phyloP scores from a whole-genome alignment of 257 asterid species.

The Ocimum tenuiflorum region DNA sequence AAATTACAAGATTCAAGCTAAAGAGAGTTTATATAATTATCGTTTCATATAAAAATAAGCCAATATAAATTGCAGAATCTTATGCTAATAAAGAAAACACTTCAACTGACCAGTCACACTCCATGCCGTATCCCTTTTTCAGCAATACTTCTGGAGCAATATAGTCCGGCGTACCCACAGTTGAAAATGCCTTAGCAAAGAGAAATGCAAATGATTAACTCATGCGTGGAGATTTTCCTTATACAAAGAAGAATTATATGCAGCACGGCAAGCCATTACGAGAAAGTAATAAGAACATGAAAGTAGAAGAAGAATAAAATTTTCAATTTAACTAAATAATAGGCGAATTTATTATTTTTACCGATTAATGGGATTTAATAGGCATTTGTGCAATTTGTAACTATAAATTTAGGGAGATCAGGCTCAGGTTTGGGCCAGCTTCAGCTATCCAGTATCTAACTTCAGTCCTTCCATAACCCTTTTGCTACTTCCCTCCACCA shows the following conservation, averaged over 20 bases:
- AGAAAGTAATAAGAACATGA: background rate
- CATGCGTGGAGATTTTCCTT: background rate
- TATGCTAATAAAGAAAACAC: background rate
- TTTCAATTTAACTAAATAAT: background rate
- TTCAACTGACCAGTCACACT: slow-evolving; percentile 88
- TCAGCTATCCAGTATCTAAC: background rate
- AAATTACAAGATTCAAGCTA: no score
- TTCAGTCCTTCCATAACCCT: no score
- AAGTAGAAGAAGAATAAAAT: background rate
- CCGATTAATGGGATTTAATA: background rate
- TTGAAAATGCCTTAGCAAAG: slow-evolving; percentile 80
- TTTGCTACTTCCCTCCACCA: no score
- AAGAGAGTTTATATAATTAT: background rate
- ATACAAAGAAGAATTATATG: background rate
- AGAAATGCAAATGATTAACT: slow-evolving; percentile 18
- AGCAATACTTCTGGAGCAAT: slow-evolving; percentile 95
- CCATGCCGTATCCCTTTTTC: slow-evolving; percentile 98
- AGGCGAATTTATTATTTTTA: no score
- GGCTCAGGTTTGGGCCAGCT: background rate
- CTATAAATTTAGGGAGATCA: background rate
- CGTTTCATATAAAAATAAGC: background rate
- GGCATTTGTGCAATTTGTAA: background rate
- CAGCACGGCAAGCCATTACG: background rate
- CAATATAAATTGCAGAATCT: background rate
- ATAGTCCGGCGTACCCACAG: slow-evolving; percentile 97